Conservation (phyloP, 176 grass and related monocot genomes). For the Phoenix roebelenii region DNA sequence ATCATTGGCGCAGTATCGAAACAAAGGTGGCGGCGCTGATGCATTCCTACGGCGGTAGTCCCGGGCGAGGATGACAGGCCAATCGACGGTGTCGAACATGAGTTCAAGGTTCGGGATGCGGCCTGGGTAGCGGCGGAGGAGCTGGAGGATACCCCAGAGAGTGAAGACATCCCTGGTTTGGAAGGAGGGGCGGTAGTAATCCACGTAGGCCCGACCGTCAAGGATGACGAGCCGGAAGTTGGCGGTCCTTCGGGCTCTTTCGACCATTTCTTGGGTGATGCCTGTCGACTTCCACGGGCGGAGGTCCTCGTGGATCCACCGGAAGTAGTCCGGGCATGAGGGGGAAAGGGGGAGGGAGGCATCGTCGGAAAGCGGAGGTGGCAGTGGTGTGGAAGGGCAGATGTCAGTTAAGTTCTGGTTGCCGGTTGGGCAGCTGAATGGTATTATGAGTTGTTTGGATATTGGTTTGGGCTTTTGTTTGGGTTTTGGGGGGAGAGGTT, state of each 20-base stretch:
- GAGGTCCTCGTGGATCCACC: slow-evolving; percentile 62
- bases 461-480: no score
- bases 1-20: slow-evolving; percentile 49
- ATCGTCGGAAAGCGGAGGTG: background rate
- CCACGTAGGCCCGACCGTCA: slow-evolving; percentile 35
- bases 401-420: no score
- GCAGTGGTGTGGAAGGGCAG: background rate
- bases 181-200: slow-evolving; percentile 38
- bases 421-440: no score
- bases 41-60: slow-evolving; percentile 6
- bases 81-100: slow-evolving; percentile 69
- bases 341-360: background rate
- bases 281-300: slow-evolving; percentile 35
- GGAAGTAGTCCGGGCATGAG: background rate
- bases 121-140: slow-evolving; percentile 44
- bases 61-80: slow-evolving; percentile 21
- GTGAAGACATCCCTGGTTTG: slow-evolving; percentile 63
- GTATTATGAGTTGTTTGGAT: no score
- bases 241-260: slow-evolving; percentile 24
- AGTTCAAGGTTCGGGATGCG: slow-evolving; percentile 54
- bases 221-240: slow-evolving; percentile 55
- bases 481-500: no score
- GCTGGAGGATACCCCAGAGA: slow-evolving; percentile 64
- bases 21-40: slow-evolving; percentile 32
- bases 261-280: slow-evolving; percentile 49